Percentiles rank a stretch among this genome's conserved stretches.
These are phyloP conservation scores for Apiospora hydei DNA, from an alignment of 2,329 filamentous ascomycete species.

Conservation along the genomic window DNA sequence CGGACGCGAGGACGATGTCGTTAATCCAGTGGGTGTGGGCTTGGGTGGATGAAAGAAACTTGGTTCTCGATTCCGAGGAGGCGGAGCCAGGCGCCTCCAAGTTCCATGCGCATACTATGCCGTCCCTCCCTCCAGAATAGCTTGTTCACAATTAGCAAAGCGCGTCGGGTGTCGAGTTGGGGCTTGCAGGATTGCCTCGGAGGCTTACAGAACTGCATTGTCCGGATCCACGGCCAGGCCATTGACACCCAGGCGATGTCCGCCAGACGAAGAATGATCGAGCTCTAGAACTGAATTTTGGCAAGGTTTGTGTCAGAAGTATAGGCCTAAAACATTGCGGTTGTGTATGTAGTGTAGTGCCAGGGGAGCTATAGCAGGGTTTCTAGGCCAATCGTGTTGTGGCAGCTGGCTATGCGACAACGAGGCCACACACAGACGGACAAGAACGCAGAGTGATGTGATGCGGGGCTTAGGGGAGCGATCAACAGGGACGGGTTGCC, in stretches of 20 bases:
- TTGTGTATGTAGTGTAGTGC: background rate
- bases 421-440: constrained; percentile 21
- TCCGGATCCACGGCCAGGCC: constrained; percentile 86
- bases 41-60: constrained; percentile 67
- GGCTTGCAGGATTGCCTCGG: constrained; percentile 21
- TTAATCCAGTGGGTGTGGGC: constrained; percentile 98
- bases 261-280: constrained; percentile 68
- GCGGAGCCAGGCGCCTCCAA: constrained; percentile 75
- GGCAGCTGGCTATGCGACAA: constrained; percentile 8
- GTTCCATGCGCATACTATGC: constrained; percentile 96
- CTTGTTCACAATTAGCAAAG: constrained; percentile 52
- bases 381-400: constrained; percentile 1
- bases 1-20: constrained; percentile 82
- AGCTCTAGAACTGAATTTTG: constrained; percentile 61
- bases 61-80: constrained; percentile 55
- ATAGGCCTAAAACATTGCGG: constrained; percentile 31
- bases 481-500: constrained; percentile 28
- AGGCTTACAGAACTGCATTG: constrained; percentile 82
- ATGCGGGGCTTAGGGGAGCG: constrained; percentile 38
- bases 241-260: constrained; percentile 94
- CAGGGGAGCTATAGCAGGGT: constrained; percentile 11
- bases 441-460: constrained; percentile 20
- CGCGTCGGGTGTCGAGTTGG: background rate
- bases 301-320: constrained; percentile 27
- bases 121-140: constrained; percentile 95